These are phyloP conservation scores for Aphanomyces stellatus DNA, from an alignment of 352 stramenopile genomes.

Conservation along the genomic window DNA sequence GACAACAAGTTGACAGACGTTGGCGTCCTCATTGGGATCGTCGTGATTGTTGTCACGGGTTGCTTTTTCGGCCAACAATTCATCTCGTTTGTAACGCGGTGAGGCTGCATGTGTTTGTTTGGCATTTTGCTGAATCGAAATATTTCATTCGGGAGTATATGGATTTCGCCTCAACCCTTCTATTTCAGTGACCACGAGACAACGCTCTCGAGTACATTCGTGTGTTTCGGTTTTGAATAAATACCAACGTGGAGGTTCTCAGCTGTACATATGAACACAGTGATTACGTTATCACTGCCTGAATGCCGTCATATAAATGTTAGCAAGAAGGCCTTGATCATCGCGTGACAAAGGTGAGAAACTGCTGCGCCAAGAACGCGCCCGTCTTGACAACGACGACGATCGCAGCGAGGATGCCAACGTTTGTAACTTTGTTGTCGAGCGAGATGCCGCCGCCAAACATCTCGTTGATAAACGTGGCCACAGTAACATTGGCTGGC, in stretches of 20 bases:
- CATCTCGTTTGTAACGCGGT: not conserved
- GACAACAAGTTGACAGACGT: constrained; percentile 2
- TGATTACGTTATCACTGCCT: no score
- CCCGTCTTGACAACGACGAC: not conserved
- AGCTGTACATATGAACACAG: no score
- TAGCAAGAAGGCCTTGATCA: no score
- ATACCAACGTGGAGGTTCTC: no score
- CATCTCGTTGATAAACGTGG: not conserved
- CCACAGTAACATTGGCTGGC: not conserved
- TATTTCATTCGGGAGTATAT: no score
- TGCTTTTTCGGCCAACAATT: not conserved
- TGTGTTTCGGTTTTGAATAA: no score
- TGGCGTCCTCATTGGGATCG: not conserved
- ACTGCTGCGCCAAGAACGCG: not conserved
- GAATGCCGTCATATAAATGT: no score
- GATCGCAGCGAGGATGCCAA: not conserved
- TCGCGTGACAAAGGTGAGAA: constrained; percentile 2
- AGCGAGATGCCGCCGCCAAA: not conserved
- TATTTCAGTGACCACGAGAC: no score
- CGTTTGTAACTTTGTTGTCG: not conserved
- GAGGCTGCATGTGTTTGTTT: no score
- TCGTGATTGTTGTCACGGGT: not conserved
- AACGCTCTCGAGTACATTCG: no score
- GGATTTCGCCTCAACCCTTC: no score
- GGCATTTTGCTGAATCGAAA: no score